Evolutionary conservation across 352 stramenopile genomes (phyloP).

Genomic region (Phytophthora pinifolia): DNA sequence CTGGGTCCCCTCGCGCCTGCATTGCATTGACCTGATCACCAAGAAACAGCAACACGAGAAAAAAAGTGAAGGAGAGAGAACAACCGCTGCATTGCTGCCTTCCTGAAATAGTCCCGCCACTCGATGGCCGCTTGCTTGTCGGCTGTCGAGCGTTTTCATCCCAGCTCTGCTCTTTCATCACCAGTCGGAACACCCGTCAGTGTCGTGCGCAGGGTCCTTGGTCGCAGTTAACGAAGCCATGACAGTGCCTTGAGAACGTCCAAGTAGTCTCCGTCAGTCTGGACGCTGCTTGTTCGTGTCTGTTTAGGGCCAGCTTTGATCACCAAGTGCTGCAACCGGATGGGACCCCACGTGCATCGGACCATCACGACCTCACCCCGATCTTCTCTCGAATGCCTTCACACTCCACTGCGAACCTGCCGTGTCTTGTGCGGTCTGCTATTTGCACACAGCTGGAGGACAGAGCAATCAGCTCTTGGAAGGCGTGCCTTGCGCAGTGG

Average conservation of each 20-base stretch:
- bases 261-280: slow-evolving; percentile 12
- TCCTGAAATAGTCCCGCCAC: slow-evolving; percentile 36
- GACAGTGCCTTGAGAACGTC: slow-evolving; percentile 17
- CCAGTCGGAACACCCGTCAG: slow-evolving; percentile 10
- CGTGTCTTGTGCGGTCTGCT: slow-evolving; percentile 12
- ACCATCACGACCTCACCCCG: slow-evolving; percentile 11
- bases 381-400: slow-evolving; percentile 19
- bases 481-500: slow-evolving; percentile 35
- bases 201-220: slow-evolving; percentile 5
- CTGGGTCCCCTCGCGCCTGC: slow-evolving; percentile 43
- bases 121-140: slow-evolving; percentile 19
- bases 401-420: slow-evolving; percentile 14
- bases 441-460: slow-evolving; percentile 7
- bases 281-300: slow-evolving; percentile 11
- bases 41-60: slow-evolving; percentile 8
- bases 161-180: slow-evolving; percentile 27
- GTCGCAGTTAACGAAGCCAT: slow-evolving; percentile 18
- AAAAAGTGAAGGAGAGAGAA: slow-evolving; percentile 23
- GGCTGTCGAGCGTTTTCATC: slow-evolving; percentile 19
- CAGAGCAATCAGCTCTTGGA: slow-evolving; percentile 37
- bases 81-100: slow-evolving; percentile 33
- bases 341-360: slow-evolving; percentile 9
- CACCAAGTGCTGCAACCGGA: slow-evolving; percentile 10
- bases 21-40: slow-evolving; percentile 27
- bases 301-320: slow-evolving; percentile 8